Conservation (phyloP, 208 protist species). For the Blastocrithidia nonstop region DNA sequence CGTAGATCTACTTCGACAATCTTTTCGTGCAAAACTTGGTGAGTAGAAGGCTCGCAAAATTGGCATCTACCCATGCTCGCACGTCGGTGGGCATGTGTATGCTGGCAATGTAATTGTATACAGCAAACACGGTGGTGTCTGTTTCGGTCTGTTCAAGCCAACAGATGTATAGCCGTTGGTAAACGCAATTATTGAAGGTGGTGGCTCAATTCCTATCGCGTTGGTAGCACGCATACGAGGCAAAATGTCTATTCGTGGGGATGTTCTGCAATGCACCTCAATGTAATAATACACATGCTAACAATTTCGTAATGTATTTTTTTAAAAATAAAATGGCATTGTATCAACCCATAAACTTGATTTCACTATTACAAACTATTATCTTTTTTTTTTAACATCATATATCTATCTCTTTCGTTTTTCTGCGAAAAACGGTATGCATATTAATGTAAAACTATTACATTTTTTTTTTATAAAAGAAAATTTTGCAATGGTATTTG, state of each 20-base stretch:
- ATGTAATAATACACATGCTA: not conserved
- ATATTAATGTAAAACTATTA: not conserved
- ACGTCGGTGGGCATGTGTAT: slow-evolving; percentile 83
- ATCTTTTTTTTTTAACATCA: not conserved
- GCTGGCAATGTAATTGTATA: slow-evolving; percentile 85
- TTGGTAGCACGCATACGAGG: slow-evolving; percentile 46
- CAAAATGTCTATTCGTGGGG: slow-evolving; percentile 7
- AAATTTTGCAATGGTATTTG: no score
- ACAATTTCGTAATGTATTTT: not conserved
- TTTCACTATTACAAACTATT: not conserved
- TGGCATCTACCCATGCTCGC: slow-evolving; percentile 54
- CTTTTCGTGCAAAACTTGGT: slow-evolving; percentile 17
- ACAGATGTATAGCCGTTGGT: slow-evolving; percentile 48
- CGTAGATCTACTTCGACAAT: slow-evolving; percentile 53
- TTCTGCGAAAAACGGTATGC: not conserved
- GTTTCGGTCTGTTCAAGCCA: slow-evolving; percentile 79
- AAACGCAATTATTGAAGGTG: slow-evolving; percentile 24
- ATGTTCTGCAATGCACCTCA: no score
- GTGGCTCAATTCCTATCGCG: slow-evolving; percentile 28
- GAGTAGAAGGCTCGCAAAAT: slow-evolving; percentile 17
- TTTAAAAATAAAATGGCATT: not conserved
- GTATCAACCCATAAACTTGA: no score
- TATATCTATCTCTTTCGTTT: not conserved
- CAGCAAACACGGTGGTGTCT: slow-evolving; percentile 58
- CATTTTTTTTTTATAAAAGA: no score